Conservation (phyloP, 768 basidiomycete genomes). For the Trametes villosa region DNA sequence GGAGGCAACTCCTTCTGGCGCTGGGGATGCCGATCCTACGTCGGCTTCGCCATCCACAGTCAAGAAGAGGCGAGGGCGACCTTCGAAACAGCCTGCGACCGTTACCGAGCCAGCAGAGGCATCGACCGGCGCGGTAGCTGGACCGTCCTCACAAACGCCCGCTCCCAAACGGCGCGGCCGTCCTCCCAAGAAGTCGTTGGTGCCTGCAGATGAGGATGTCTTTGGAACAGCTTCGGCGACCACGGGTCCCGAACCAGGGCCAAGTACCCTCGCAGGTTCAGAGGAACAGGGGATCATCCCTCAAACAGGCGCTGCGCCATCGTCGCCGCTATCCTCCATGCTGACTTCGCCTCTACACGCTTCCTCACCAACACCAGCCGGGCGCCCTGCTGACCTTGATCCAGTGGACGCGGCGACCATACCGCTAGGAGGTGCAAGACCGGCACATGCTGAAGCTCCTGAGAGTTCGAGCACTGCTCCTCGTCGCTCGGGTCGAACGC, state of each 20-base stretch:
- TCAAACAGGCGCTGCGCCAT: not conserved
- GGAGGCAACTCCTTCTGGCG: not conserved
- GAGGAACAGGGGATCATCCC: not conserved
- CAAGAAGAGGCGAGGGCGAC: conserved; percentile 10
- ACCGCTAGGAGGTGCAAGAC: not conserved
- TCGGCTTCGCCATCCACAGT: not conserved
- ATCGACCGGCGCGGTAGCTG: not conserved
- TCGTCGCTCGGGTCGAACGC: conserved; percentile 14
- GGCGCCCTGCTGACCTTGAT: not conserved
- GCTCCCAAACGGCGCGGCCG: conserved; percentile 26
- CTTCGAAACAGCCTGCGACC: not conserved
- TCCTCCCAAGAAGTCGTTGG: conserved; percentile 18
- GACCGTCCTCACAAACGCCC: conserved; percentile 6
- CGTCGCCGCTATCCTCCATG: conserved; percentile 8
- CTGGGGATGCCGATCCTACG: not conserved
- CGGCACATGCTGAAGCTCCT: not conserved
- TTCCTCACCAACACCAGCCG: not conserved
- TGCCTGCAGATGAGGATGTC: not conserved
- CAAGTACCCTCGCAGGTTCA: not conserved
- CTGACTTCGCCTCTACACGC: not conserved
- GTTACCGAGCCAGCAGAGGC: not conserved
- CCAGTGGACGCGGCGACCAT: not conserved
- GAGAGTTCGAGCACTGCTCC: not conserved
- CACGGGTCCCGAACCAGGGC: not conserved
- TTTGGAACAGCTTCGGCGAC: not conserved